Evolutionary conservation across 345 rosid species (phyloP).

Genomic region (Capsella bursapastoris): DNA sequence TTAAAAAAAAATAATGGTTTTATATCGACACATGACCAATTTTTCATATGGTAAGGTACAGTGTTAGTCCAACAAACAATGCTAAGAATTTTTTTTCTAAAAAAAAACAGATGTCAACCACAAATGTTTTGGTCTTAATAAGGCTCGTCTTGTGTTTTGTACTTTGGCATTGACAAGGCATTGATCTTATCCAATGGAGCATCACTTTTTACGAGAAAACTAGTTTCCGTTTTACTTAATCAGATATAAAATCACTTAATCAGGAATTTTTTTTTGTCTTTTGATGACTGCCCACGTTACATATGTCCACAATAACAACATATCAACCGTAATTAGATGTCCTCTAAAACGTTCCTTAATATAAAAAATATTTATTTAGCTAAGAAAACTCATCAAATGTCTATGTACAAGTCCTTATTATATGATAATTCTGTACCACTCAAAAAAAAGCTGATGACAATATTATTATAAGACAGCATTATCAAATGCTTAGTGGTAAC

Average conservation of each 20-base stretch:
- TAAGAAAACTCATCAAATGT: no score
- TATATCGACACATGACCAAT: conserved; percentile 11
- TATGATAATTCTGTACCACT: neutral
- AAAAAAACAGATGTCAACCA: conserved; percentile 13
- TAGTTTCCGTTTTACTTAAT: neutral
- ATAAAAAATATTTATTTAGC: no score
- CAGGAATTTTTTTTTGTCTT: neutral
- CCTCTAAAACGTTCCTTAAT: no score
- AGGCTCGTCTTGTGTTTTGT: conserved; percentile 24
- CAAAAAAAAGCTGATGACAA: neutral
- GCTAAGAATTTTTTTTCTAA: conserved; percentile 18
- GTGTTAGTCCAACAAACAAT: conserved; percentile 18
- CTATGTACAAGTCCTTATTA: neutral
- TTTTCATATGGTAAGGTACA: conserved; percentile 18
- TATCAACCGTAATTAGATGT: no score
- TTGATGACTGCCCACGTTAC: neutral
- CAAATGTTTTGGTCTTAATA: conserved; percentile 16
- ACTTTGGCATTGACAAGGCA: conserved; percentile 29
- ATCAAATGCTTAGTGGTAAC: conserved; percentile 12
- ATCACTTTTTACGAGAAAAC: conserved; percentile 7
- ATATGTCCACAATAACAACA: no score
- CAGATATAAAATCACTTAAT: neutral
- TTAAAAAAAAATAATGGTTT: neutral
- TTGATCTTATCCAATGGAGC: conserved; percentile 37
- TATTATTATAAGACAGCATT: neutral